phyloP scores from a whole-genome alignment of 345 rosid genomes.

The Citrus mangshanensis region DNA sequence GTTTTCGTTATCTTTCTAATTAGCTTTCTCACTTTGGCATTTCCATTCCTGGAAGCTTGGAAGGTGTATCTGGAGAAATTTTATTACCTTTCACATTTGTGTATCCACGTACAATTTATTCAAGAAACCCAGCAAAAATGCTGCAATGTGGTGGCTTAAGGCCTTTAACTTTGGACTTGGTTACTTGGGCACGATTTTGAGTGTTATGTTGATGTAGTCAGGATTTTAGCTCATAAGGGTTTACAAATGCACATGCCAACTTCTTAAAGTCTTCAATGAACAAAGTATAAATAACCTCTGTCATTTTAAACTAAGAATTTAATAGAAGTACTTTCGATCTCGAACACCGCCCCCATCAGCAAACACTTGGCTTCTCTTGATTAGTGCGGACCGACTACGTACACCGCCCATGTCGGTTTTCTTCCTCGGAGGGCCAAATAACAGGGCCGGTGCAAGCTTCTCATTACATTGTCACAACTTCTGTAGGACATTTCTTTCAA shows the following conservation, averaged over 20 bases:
- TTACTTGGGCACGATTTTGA: slow-evolving; percentile 28
- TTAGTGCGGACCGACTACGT: slow-evolving; percentile 21
- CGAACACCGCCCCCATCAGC: slow-evolving; percentile 1
- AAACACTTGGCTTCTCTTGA: slow-evolving; percentile 14
- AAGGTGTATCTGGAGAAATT: slow-evolving; percentile 41
- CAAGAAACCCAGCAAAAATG: not conserved
- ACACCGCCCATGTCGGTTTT: slow-evolving; percentile 19
- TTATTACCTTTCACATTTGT: slow-evolving; percentile 36
- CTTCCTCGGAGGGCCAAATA: slow-evolving; percentile 6
- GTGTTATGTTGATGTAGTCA: slow-evolving; percentile 29
- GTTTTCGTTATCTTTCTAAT: too few species aligned
- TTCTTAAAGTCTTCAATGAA: slow-evolving; percentile 35
- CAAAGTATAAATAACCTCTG: not conserved
- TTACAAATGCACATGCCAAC: slow-evolving; percentile 29
- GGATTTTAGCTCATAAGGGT: slow-evolving; percentile 37
- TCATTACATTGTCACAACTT: not conserved
- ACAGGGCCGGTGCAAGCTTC: not conserved
- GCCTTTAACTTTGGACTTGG: slow-evolving; percentile 39
- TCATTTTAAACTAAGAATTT: not conserved
- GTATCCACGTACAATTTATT: slow-evolving; percentile 48
- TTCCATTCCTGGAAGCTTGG: slow-evolving; percentile 43
- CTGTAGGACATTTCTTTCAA: slow-evolving; percentile 11
- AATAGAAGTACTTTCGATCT: not conserved
- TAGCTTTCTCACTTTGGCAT: not conserved
- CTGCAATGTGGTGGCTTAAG: slow-evolving; percentile 31